A percentile compares a stretch with the other conserved stretches of the same genome.
phyloP scores from a whole-genome alignment of 164 flowering plant genomes.

The Magnolia officinalis region DNA sequence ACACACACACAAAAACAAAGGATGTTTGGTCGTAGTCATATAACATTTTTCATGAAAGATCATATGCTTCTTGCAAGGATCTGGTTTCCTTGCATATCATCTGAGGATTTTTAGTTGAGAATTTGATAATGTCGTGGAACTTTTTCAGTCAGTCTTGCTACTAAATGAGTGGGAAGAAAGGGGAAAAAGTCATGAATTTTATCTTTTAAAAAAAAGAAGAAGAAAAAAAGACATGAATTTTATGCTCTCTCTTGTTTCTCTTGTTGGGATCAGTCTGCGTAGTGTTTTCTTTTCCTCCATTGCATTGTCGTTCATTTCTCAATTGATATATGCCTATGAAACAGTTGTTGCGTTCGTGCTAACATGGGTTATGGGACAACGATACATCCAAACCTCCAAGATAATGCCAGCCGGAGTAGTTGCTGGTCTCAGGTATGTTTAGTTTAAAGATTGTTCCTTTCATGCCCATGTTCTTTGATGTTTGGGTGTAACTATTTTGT shows the following conservation, averaged over 20 bases:
- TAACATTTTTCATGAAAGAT: neutral
- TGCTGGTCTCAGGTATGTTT: conserved; percentile 75
- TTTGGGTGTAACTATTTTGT: neutral
- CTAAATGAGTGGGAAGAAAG: neutral
- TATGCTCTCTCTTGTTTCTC: neutral
- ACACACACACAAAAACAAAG: neutral
- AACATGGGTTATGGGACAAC: conserved; percentile 83
- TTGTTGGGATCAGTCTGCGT: neutral
- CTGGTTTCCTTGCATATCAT: neutral
- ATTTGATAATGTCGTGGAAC: neutral
- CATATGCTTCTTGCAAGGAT: neutral
- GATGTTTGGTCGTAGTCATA: neutral
- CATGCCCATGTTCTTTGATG: neutral
- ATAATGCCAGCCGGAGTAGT: conserved; percentile 95
- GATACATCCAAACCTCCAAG: conserved; percentile 78
- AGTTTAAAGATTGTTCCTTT: neutral
- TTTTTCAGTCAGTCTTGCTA: neutral
- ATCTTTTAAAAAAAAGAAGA: no score
- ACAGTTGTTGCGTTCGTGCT: conserved; percentile 68
- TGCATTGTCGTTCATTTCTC: neutral
- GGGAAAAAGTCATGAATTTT: neutral
- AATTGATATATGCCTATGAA: conserved; percentile 13
- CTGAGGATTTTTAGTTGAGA: neutral
- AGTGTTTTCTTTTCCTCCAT: neutral
- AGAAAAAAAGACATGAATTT: neutral